phyloP scores from a whole-genome alignment of 1,139 yeast genomes.

The Hanseniaspora sp. region DNA sequence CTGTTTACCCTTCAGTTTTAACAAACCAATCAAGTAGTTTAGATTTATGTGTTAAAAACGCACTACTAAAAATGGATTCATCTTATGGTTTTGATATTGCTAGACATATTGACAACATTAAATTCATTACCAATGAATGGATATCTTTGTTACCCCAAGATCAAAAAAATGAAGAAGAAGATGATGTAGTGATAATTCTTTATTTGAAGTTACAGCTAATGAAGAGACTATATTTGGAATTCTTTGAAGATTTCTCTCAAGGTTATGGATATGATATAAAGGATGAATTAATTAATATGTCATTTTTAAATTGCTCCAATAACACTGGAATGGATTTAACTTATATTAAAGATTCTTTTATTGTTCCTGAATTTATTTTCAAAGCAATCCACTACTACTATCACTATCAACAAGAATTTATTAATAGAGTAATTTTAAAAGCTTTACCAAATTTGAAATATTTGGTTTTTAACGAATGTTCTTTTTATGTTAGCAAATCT shows the following conservation, averaged over 20 bases:
- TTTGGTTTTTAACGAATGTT: constrained; percentile 32
- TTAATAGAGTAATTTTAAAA: constrained; percentile 30
- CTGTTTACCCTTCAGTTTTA: constrained; percentile 33
- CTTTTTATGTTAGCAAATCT: constrained; percentile 1
- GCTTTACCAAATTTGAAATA: constrained; percentile 31
- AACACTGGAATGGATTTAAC: constrained; percentile 12
- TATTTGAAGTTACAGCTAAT: constrained; percentile 9
- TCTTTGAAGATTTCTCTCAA: constrained; percentile 12
- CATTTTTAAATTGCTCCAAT: constrained; percentile 16
- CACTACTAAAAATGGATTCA: constrained; percentile 17
- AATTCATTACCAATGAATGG: constrained; percentile 21
- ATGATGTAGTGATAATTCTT: constrained; percentile 6
- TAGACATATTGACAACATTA: constrained; percentile 24
- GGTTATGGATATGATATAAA: constrained; percentile 7
- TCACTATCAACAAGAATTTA: constrained; percentile 31
- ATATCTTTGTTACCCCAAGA: not conserved
- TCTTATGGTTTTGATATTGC: constrained; percentile 17
- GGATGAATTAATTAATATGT: constrained; percentile 7
- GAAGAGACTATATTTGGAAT: constrained; percentile 14
- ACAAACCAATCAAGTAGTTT: constrained; percentile 32
- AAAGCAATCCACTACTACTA: constrained; percentile 30
- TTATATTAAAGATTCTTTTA: constrained; percentile 8
- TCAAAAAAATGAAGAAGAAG: not conserved
- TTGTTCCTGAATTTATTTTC: constrained; percentile 29
- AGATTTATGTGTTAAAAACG: constrained; percentile 29